A percentile compares a stretch with the other conserved stretches of the same genome.
These are phyloP conservation scores for Pascua sp. DNA, from an alignment of 1,284 basidiomycete species.

Conservation along the genomic window DNA sequence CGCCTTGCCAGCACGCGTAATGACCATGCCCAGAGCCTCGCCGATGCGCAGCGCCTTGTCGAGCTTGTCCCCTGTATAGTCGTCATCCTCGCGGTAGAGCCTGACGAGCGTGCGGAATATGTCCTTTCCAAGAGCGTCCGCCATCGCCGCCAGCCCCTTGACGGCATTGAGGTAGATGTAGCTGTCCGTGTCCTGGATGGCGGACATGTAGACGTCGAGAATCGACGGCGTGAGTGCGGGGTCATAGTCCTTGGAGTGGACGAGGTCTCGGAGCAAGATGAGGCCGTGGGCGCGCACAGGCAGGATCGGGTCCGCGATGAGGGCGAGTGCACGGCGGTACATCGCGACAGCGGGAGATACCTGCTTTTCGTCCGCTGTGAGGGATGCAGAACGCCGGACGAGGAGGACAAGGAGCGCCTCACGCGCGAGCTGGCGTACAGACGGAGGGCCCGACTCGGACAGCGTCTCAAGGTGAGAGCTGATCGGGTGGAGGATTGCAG, in stretches of 20 bases:
- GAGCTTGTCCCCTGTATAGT: slow-evolving; percentile 62
- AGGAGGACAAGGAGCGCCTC: slow-evolving; percentile 52
- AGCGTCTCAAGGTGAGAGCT: slow-evolving; percentile 63
- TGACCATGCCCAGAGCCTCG: slow-evolving; percentile 77
- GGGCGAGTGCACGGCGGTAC: slow-evolving; percentile 82
- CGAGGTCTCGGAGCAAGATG: slow-evolving; percentile 72
- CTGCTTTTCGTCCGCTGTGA: slow-evolving; percentile 24
- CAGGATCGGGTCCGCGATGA: slow-evolving; percentile 85
- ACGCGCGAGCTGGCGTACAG: slow-evolving; percentile 63
- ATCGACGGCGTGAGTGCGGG: slow-evolving; percentile 72
- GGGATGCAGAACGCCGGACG: slow-evolving; percentile 24
- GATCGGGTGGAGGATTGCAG: slow-evolving; percentile 67
- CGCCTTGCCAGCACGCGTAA: slow-evolving; percentile 68
- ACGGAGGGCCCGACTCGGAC: slow-evolving; percentile 49
- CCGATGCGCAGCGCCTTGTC: slow-evolving; percentile 78
- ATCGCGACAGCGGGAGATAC: slow-evolving; percentile 56
- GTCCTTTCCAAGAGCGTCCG: slow-evolving; percentile 67
- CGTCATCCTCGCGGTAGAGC: slow-evolving; percentile 56
- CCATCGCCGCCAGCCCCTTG: slow-evolving; percentile 80
- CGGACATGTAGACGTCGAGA: slow-evolving; percentile 79
- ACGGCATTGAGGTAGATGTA: slow-evolving; percentile 93
- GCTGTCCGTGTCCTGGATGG: slow-evolving; percentile 86
- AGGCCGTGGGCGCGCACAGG: slow-evolving; percentile 95
- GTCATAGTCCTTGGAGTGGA: slow-evolving; percentile 50
- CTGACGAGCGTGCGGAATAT: slow-evolving; percentile 64